Conservation (phyloP, 257 asterid species). For the Galeopsis tetrahit region DNA sequence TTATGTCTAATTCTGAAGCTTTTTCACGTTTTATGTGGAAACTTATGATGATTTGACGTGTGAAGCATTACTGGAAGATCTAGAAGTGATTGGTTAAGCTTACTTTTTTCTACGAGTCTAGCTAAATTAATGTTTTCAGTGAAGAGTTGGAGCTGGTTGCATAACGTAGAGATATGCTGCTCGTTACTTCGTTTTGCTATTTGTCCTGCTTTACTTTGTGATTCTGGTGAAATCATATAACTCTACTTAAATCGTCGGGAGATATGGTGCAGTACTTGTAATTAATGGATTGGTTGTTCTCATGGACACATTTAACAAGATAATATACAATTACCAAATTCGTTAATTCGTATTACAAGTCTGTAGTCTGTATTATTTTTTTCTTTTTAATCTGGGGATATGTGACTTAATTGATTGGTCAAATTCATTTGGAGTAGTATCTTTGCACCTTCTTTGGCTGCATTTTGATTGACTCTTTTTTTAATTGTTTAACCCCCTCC, state of each 20-base stretch:
- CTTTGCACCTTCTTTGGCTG: constrained; percentile 25
- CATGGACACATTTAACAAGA: constrained; percentile 24
- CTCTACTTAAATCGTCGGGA: constrained; percentile 3
- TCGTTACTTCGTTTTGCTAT: constrained; percentile 14
- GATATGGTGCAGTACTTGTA: constrained; percentile 29
- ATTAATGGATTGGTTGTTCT: constrained; percentile 21
- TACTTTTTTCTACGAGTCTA: constrained; percentile 1
- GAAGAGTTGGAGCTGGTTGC: constrained; percentile 22
- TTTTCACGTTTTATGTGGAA: constrained; percentile 25
- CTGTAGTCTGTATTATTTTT: constrained; percentile 10
- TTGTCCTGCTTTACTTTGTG: constrained; percentile 28
- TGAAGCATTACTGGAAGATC: constrained; percentile 9
- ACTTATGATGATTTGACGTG: constrained; percentile 30
- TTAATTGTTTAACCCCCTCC: constrained; percentile 3
- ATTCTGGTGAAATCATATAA: constrained; percentile 15
- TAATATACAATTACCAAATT: background rate
- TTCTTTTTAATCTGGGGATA: constrained; percentile 17
- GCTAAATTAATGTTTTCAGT: constrained; percentile 3
- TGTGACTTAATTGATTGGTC: constrained; percentile 14
- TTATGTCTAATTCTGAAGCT: background rate
- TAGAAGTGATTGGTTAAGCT: constrained; percentile 12
- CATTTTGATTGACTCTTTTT: background rate
- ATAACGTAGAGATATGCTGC: constrained; percentile 18
- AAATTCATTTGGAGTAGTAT: constrained; percentile 21
- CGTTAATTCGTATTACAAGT: background rate